Conservation (phyloP, 2,329 filamentous ascomycete species). For the Colletotrichum sp. region DNA sequence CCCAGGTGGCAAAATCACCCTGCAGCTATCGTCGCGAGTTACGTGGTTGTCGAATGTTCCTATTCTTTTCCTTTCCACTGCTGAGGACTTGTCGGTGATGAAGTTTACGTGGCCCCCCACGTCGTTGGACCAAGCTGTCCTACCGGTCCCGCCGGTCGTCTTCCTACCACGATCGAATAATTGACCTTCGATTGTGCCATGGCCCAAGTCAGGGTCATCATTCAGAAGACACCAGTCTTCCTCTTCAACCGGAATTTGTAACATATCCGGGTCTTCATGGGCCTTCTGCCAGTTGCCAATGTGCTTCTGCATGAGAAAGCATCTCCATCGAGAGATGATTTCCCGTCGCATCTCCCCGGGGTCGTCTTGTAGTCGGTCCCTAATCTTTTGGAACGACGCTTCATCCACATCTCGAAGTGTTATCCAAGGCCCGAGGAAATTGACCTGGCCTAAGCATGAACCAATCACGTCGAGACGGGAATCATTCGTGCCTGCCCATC, state of each 20-base stretch:
- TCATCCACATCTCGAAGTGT: not conserved
- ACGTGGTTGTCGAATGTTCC: not conserved
- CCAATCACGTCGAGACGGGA: not conserved
- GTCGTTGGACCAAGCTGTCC: not conserved
- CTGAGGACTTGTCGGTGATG: not conserved
- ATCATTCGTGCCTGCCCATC: not conserved
- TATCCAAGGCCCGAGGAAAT: not conserved
- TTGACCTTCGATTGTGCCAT: not conserved
- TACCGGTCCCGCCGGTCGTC: not conserved
- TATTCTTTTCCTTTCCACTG: not conserved
- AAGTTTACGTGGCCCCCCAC: fast-evolving
- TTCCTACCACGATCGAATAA: not conserved
- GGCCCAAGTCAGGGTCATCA: not conserved
- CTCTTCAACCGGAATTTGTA: fast-evolving
- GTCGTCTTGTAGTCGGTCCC: not conserved
- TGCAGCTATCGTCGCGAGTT: not conserved
- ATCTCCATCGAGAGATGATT: not conserved
- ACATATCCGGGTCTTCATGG: not conserved
- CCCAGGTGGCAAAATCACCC: not conserved
- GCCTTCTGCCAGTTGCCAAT: not conserved
- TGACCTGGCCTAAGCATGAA: not conserved
- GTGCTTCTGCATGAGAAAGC: not conserved
- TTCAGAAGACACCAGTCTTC: not conserved
- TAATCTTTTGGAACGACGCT: not conserved
- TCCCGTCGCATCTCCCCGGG: not conserved